Evolutionary conservation across 768 basidiomycete species (phyloP).

Genomic region (Bullera alba): DNA sequence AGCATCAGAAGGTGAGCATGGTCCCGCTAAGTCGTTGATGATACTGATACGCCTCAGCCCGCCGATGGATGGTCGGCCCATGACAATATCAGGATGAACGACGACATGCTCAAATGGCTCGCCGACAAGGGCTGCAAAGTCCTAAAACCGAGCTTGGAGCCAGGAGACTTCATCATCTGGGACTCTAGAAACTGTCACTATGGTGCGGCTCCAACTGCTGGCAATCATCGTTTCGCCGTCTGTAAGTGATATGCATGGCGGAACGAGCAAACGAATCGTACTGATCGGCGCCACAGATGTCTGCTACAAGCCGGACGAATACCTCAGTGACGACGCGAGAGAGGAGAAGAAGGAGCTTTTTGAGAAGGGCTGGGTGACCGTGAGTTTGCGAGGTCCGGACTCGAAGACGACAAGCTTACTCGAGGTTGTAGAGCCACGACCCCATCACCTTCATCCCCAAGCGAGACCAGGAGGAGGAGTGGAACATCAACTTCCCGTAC

Average conservation of each 20-base stretch:
- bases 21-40: too few relatives aligned
- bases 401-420: neutral
- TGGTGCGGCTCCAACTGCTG: constrained; percentile 19
- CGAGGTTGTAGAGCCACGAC: constrained; percentile 13
- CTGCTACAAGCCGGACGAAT: constrained; percentile 28
- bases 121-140: constrained; percentile 36
- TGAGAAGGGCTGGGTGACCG: constrained; percentile 20
- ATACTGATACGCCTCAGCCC: neutral
- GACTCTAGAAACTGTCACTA: constrained; percentile 31
- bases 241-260: constrained; percentile 11
- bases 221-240: constrained; percentile 18
- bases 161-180: constrained; percentile 39
- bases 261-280: too few relatives aligned
- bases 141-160: constrained; percentile 30
- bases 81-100: constrained; percentile 3
- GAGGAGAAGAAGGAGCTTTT: constrained; percentile 19
- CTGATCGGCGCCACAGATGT: constrained; percentile 12
- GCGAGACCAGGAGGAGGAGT: constrained; percentile 5
- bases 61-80: constrained; percentile 8
- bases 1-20: constrained; percentile 11
- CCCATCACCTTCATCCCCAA: constrained; percentile 20
- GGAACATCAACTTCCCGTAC: constrained; percentile 22
- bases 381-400: neutral
- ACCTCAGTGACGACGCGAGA: constrained; percentile 7
- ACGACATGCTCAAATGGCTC: constrained; percentile 34